Percentiles rank a stretch among this genome's conserved stretches.
These are phyloP conservation scores for Clonostachys rhizophaga DNA, from an alignment of 2,329 filamentous ascomycete genomes.

Conservation along the genomic window DNA sequence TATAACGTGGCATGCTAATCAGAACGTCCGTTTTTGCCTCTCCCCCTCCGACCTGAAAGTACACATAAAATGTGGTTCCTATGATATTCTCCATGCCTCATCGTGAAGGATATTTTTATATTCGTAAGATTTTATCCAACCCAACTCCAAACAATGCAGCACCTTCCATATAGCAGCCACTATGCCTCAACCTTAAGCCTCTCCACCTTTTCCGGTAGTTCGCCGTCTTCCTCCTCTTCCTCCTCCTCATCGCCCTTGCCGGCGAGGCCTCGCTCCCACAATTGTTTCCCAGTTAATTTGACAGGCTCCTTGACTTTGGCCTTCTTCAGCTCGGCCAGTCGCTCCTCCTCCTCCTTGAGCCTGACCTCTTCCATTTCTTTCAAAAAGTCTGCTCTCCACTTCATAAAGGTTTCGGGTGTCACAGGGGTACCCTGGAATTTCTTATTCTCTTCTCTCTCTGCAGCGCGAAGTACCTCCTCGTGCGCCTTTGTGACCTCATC, in stretches of 20 bases:
- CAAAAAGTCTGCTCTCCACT: conserved; percentile 75
- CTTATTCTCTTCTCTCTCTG: conserved; percentile 88
- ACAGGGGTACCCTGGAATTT: conserved; percentile 93
- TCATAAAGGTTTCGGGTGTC: conserved; percentile 78
- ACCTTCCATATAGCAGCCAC: no score
- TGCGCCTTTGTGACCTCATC: conserved; percentile 54
- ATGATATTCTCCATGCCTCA: no score
- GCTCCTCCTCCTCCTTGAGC: conserved; percentile 66
- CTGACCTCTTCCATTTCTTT: conserved; percentile 76
- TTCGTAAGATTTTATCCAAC: no score
- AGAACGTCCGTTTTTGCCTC: no score
- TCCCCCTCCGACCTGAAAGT: no score
- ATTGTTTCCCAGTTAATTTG: conserved; percentile 66
- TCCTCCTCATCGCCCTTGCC: conserved; percentile 63
- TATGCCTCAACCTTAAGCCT: conserved; percentile 65
- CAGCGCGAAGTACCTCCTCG: conserved; percentile 50
- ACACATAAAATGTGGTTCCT: no score
- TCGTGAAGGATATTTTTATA: no score
- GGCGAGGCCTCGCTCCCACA: conserved; percentile 73
- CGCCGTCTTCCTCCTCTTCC: conserved; percentile 61
- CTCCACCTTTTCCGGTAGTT: conserved; percentile 56
- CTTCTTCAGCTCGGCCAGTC: conserved; percentile 78
- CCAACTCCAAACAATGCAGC: no score
- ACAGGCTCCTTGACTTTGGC: conserved; percentile 70
- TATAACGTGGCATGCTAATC: no score